Conservation (phyloP, 331 rosid species). For the Telfairia occidentalis region DNA sequence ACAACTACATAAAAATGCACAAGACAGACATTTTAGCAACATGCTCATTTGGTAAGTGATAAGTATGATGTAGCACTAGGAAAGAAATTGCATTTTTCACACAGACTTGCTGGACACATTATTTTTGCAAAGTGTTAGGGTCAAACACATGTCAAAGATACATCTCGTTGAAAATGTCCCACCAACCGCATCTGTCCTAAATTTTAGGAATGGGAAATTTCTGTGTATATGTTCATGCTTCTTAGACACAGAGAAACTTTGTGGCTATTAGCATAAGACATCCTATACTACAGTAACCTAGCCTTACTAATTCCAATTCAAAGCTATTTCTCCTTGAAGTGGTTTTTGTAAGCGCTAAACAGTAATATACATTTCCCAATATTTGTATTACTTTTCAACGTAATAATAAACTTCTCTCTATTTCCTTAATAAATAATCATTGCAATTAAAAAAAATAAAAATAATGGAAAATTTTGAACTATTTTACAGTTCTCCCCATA, state of each 20-base stretch:
- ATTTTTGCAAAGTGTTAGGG: background rate
- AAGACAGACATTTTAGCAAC: constrained; percentile 6
- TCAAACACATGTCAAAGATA: background rate
- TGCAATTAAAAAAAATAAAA: no score
- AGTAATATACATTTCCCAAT: background rate
- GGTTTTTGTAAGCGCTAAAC: background rate
- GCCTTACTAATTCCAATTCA: background rate
- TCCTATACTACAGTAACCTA: background rate
- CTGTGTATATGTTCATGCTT: background rate
- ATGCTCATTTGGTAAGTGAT: background rate
- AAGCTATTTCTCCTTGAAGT: background rate
- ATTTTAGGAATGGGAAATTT: background rate
- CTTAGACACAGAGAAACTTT: background rate
- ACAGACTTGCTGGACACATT: background rate
- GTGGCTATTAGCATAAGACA: background rate
- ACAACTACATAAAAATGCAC: constrained; percentile 41
- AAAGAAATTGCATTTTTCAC: background rate
- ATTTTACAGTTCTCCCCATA: no score
- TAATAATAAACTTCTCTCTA: background rate
- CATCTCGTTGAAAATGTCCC: background rate
- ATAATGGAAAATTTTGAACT: no score
- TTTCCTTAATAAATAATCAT: background rate
- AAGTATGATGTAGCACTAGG: background rate
- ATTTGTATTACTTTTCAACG: background rate
- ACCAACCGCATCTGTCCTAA: background rate